Base-by-base conservation (phyloP, 305 asterid genomes). In the Rubia peregrina region DNA sequence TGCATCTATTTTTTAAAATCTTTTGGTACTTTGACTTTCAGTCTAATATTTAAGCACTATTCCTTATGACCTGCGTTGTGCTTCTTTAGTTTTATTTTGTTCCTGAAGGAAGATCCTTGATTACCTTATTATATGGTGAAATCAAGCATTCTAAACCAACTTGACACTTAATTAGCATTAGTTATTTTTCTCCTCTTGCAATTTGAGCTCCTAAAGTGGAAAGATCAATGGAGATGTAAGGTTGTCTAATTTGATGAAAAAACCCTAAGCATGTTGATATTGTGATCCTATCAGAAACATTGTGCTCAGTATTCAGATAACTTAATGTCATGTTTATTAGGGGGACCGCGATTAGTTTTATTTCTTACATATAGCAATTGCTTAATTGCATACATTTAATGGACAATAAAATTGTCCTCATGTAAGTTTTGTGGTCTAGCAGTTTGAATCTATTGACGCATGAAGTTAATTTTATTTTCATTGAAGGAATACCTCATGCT, bases 21-120 rank as follows among this genome's bases (percentile, higher is more conserved):
- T 73, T 75, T 75, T 73, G 71, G 60, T 76, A 68, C 79, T 76
- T 71, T 72, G 71, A 67, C 65, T 70, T 72, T 62, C 71, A 73
- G 59, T 64, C 22, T 17, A 61, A 8, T 22, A 55, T 67, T 55
- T 38, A 7, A 42, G 6, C 1, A 26, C 14, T 38, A 1, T 49
- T 12, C 53, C 17, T 1, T 26, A n/a, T n/a, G 11, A 13, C 36
- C 3, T 24, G 51, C 7, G 22, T 51, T 68, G 36, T 13, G 16
- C n/a, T 19, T 19, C 10, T 68, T 68, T 17, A 22, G 30, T 19
- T 67, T 67, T 3, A 11, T 55, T 33, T 16, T 40, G 2, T 9
- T 16, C n/a, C 9, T 33, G 6, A 16, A 40, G 16, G 76, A 5
- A n/a, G 6, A 64, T 24, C 12, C 46, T 41, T 51, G 51, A 40